Evolutionary conservation across 768 basidiomycete species (phyloP).

Genomic region (Russula sp.): DNA sequence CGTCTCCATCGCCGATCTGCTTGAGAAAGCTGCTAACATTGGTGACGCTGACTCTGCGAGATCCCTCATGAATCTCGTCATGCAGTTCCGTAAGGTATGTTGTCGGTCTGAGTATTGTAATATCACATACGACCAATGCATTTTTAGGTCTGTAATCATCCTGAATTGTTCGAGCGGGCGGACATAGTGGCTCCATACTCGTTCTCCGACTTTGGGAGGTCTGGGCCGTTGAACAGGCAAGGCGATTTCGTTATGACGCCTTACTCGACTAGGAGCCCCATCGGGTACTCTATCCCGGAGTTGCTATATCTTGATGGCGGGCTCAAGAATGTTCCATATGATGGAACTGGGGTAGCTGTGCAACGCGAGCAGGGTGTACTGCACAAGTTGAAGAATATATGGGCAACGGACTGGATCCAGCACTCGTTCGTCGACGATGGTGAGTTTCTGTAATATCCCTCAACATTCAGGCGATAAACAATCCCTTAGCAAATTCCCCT

Average conservation of each 20-base stretch:
- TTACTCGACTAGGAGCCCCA: conserved; percentile 86
- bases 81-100: conserved; percentile 96
- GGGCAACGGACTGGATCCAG: conserved; percentile 80
- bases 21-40: conserved; percentile 89
- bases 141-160: conserved; percentile 90
- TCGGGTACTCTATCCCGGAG: conserved; percentile 71
- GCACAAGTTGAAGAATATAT: conserved; percentile 79
- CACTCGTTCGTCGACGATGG: conserved; percentile 64
- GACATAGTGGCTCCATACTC: conserved; percentile 94
- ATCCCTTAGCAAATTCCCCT: conserved; percentile 43
- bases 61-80: conserved; percentile 97
- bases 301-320: conserved; percentile 78
- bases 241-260: conserved; percentile 79
- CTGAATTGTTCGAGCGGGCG: conserved; percentile 95
- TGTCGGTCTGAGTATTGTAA: conserved; percentile 1
- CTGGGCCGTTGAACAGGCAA: conserved; percentile 81
- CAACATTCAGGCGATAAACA: conserved; percentile 19
- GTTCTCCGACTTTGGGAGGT: conserved; percentile 76
- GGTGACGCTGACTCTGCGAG: conserved; percentile 90
- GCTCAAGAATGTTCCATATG: conserved; percentile 59
- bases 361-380: conserved; percentile 52
- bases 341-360: conserved; percentile 46
- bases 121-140: neutral
- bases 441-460: conserved; percentile 37
- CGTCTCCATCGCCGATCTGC: conserved; percentile 90